A percentile compares a stretch with the other conserved stretches of the same genome.
Conservation (phyloP, 257 asterid genomes). For the Prunella vulgaris region DNA sequence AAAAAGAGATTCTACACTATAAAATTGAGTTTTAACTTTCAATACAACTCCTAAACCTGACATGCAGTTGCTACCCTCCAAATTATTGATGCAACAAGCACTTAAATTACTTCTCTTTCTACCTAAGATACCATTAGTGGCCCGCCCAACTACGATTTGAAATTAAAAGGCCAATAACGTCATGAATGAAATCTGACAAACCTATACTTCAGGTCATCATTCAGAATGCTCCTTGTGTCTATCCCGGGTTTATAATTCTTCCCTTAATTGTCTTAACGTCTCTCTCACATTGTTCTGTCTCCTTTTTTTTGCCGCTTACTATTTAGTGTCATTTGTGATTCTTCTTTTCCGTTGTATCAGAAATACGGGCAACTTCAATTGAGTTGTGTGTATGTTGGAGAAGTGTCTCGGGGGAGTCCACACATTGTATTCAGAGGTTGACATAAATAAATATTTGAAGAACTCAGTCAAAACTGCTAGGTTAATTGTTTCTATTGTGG, state of each 20-base stretch:
- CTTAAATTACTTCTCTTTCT: too few species aligned
- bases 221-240: conserved; percentile 7
- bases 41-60: too few species aligned
- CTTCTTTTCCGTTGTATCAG: conserved; percentile 40
- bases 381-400: conserved; percentile 61
- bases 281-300: not conserved
- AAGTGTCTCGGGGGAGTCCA: conserved; percentile 28
- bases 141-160: not conserved
- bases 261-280: not conserved
- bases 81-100: too few species aligned
- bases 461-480: not conserved
- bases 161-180: not conserved
- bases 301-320: not conserved
- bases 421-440: not conserved
- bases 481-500: not conserved
- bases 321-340: conserved; percentile 6
- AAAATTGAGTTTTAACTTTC: too few species aligned
- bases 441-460: not conserved
- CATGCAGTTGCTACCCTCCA: too few species aligned
- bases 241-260: not conserved
- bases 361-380: conserved; percentile 59
- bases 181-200: not conserved
- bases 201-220: not conserved
- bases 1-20: too few species aligned
- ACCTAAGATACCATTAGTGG: too few species aligned